Conservation (phyloP, 1,284 basidiomycete species). For the Austroboletus novae-zelandiae region DNA sequence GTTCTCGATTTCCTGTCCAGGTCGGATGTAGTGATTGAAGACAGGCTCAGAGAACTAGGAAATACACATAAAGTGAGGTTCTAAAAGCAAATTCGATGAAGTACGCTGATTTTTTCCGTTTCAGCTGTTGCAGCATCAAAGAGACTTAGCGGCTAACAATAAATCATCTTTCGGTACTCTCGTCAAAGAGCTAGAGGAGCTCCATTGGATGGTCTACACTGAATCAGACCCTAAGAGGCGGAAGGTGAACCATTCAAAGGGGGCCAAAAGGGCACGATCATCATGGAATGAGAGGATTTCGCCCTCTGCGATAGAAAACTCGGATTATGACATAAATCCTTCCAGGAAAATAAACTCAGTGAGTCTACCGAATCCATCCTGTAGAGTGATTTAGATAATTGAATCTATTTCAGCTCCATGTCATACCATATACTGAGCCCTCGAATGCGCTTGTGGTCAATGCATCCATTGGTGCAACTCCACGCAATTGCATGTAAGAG, state of each 20-base stretch:
- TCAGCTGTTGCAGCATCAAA: slow-evolving; percentile 15
- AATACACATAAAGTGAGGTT: slow-evolving; percentile 10
- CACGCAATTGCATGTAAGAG: slow-evolving; percentile 8
- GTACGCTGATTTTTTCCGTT: background rate
- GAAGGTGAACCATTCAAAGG: background rate
- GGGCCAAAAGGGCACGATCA: background rate
- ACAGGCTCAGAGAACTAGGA: slow-evolving; percentile 15
- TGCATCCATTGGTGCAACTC: slow-evolving; percentile 4
- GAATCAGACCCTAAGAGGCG: background rate
- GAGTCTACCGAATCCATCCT: background rate
- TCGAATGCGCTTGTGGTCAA: background rate
- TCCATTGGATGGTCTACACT: background rate
- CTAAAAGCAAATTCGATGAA: background rate
- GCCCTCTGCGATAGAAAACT: background rate
- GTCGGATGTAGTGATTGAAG: slow-evolving; percentile 8
- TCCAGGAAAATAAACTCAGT: slow-evolving; percentile 10
- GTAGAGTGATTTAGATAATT: background rate
- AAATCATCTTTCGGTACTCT: slow-evolving; percentile 13
- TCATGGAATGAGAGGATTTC: slow-evolving; percentile 5
- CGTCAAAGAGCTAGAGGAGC: slow-evolving; percentile 8
- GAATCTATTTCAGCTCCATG: background rate
- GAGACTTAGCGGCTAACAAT: slow-evolving; percentile 5
- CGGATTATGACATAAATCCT: background rate
- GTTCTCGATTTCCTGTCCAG: slow-evolving; percentile 20
- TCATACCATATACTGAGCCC: background rate